Conservation (phyloP, 371 early-diverging fungal genomes). For the Funneliformis caledonium region DNA sequence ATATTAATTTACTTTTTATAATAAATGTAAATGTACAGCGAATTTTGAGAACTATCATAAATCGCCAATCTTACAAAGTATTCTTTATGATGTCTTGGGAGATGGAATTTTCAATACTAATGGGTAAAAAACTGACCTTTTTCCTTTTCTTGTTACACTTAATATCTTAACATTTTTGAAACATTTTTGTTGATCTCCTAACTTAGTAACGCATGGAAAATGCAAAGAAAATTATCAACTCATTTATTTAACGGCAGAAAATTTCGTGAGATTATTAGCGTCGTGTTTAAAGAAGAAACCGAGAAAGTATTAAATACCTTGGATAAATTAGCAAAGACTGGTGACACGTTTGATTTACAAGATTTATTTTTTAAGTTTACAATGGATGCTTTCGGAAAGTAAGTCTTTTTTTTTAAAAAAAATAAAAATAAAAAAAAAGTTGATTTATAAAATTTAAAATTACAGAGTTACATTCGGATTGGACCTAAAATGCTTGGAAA, state of each 20-base stretch:
- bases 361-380: conserved; percentile 49
- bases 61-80: conserved; percentile 50
- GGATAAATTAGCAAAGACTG: conserved; percentile 46
- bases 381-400: conserved; percentile 53
- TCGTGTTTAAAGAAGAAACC: conserved; percentile 46
- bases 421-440: no score
- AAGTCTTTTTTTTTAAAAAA: no score
- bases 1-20: no score
- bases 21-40: not conserved
- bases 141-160: no score
- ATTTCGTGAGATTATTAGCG: conserved; percentile 68
- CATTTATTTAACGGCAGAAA: conserved; percentile 76
- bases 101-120: conserved; percentile 47
- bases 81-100: conserved; percentile 59
- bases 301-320: conserved; percentile 43
- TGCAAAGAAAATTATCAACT: conserved; percentile 66
- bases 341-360: conserved; percentile 52
- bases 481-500: conserved; percentile 45
- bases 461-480: conserved; percentile 53
- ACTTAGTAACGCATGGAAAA: no score
- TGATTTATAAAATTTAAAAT: no score
- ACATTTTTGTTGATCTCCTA: no score
- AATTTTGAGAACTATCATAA: conserved; percentile 68
- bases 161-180: no score
- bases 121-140: not conserved